Percentiles rank a stretch among this genome's conserved stretches.
These are phyloP conservation scores for Coemansia sp. DNA, from an alignment of 192 early-diverging fungal genomes.

Conservation along the genomic window DNA sequence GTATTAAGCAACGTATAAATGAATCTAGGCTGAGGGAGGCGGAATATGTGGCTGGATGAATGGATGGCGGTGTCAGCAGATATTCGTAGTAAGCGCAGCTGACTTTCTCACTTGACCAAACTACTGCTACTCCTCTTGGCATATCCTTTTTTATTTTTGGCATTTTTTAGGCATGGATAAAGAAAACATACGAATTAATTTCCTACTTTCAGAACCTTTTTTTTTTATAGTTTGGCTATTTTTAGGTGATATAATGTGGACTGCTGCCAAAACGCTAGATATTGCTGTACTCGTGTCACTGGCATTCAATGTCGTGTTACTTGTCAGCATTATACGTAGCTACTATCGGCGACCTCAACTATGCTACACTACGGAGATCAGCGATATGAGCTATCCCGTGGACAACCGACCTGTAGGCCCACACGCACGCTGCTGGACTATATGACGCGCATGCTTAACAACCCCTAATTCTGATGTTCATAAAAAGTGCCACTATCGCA, in stretches of 20 bases:
- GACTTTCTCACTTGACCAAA: neutral
- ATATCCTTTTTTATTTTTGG: neutral
- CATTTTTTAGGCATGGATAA: neutral
- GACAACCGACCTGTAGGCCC: slow-evolving; percentile 8
- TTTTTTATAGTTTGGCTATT: neutral
- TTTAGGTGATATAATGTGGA: slow-evolving; percentile 20
- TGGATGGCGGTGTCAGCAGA: neutral
- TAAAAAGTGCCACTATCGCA: neutral
- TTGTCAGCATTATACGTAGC: slow-evolving; percentile 24
- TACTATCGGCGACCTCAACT: slow-evolving; percentile 10
- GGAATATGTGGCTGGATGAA: neutral
- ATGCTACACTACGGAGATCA: slow-evolving; percentile 27
- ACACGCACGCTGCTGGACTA: slow-evolving; percentile 22
- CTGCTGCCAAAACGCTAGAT: slow-evolving; percentile 25
- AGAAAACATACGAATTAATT: neutral
- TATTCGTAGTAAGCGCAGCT: neutral
- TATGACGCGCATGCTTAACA: neutral
- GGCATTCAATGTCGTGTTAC: slow-evolving; percentile 32
- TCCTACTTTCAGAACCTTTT: neutral
- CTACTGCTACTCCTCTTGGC: neutral
- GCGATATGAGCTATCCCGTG: slow-evolving; percentile 23
- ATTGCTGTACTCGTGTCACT: slow-evolving; percentile 34
- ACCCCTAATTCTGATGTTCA: neutral
- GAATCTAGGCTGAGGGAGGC: neutral
- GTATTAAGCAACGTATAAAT: too few relatives aligned